These are phyloP conservation scores for Quercus gilva DNA, from an alignment of 306 rosid species.

Conservation along the genomic window DNA sequence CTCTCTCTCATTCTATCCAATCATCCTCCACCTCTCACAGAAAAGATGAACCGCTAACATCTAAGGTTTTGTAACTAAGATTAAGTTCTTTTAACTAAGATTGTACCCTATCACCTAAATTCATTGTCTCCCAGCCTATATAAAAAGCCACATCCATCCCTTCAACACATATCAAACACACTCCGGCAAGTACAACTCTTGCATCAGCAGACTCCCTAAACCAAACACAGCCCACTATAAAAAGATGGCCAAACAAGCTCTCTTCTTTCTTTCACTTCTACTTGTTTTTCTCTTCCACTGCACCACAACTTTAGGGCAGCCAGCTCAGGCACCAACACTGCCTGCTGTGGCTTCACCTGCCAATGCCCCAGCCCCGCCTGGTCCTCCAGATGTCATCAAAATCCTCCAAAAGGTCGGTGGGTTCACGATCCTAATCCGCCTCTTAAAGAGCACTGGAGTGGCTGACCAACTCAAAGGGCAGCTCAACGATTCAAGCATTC, in stretches of 20 bases:
- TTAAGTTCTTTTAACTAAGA: conserved; percentile 19
- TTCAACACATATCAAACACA: conserved; percentile 13
- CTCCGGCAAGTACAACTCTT: background rate
- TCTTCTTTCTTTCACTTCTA: conserved; percentile 29
- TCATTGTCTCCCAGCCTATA: background rate
- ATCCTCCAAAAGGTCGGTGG: conserved; percentile 63
- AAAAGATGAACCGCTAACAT: conserved; percentile 19
- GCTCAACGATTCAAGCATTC: conserved; percentile 44
- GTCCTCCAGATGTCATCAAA: conserved; percentile 47
- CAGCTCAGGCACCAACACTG: conserved; percentile 40
- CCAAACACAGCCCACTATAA: background rate
- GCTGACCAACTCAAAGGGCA: conserved; percentile 51
- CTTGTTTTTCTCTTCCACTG: conserved; percentile 24
- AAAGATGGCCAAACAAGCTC: conserved; percentile 31
- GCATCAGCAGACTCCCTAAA: background rate
- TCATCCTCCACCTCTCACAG: conserved; percentile 31
- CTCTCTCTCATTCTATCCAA: conserved; percentile 10
- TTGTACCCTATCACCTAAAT: conserved; percentile 11
- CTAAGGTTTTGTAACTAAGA: conserved; percentile 3
- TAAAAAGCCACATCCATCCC: conserved; percentile 34
- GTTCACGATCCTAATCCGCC: conserved; percentile 52
- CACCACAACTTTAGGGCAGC: conserved; percentile 30
- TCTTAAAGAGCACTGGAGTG: conserved; percentile 50
- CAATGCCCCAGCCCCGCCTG: conserved; percentile 33
- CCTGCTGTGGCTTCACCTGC: conserved; percentile 6